Conservation (phyloP, 768 basidiomycete genomes). For the Leccinum rimulosum region DNA sequence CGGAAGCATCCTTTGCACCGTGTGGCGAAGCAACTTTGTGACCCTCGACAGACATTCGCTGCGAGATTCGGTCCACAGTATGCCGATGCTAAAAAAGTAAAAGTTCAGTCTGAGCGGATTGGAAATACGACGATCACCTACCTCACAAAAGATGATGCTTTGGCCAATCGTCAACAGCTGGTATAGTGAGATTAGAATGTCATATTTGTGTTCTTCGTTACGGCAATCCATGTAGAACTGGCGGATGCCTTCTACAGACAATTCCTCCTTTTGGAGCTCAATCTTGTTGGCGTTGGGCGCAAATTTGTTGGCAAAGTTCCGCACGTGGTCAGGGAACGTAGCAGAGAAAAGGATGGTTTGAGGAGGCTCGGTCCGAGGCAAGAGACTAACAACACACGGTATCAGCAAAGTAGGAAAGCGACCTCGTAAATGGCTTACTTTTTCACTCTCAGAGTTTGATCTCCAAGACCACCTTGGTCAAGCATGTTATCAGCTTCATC, state of each 20-base stretch:
- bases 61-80: constrained; percentile 89
- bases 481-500: constrained; percentile 99
- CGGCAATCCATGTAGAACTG: constrained; percentile 98
- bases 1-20: constrained; percentile 85
- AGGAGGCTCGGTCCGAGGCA: constrained; percentile 50
- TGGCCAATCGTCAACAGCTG: constrained; percentile 91
- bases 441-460: constrained; percentile 91
- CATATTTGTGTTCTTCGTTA: constrained; percentile 91
- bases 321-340: constrained; percentile 94
- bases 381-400: constrained; percentile 42
- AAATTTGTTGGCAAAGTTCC: constrained; percentile 87
- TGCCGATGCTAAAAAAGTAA: constrained; percentile 63
- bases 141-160: constrained; percentile 98
- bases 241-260: constrained; percentile 90
- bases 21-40: constrained; percentile 97
- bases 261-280: constrained; percentile 88
- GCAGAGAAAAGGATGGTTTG: constrained; percentile 98
- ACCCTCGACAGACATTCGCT: constrained; percentile 87
- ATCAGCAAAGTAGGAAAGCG: constrained; percentile 14
- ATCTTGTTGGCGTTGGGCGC: constrained; percentile 97
- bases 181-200: constrained; percentile 89
- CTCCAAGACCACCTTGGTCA: constrained; percentile 89
- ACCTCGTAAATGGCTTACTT: constrained; percentile 54
- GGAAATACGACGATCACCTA: constrained; percentile 33
- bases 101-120: background rate